Evolutionary conservation across 1,284 basidiomycete species (phyloP).

Genomic region (Cryptococcus neoformans): DNA sequence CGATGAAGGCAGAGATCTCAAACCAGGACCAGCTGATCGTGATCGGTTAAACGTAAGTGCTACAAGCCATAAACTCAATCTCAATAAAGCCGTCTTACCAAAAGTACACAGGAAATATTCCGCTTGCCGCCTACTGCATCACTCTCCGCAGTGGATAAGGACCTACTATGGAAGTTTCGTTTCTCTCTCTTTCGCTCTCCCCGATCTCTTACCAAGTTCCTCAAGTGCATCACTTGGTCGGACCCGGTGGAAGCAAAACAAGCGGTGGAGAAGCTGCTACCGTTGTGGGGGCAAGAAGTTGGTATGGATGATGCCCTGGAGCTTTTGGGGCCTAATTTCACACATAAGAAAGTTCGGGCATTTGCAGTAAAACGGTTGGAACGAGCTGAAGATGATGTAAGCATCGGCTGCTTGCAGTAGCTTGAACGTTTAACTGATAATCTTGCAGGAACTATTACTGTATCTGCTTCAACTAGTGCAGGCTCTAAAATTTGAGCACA

Average conservation of each 20-base stretch:
- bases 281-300: slow-evolving; percentile 90
- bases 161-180: slow-evolving; percentile 96
- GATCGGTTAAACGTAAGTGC: slow-evolving; percentile 83
- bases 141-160: slow-evolving; percentile 88
- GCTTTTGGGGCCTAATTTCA: slow-evolving; percentile 83
- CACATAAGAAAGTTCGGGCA: slow-evolving; percentile 85
- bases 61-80: background rate
- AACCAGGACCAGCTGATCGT: slow-evolving; percentile 91
- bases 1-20: slow-evolving; percentile 90
- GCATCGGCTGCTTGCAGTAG: slow-evolving; percentile 14
- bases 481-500: slow-evolving; percentile 84
- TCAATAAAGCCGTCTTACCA: background rate
- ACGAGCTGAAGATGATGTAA: slow-evolving; percentile 89
- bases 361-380: slow-evolving; percentile 91
- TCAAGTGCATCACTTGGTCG: slow-evolving; percentile 97
- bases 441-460: slow-evolving; percentile 75
- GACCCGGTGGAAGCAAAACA: slow-evolving; percentile 86
- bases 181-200: slow-evolving; percentile 79
- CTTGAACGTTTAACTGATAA: no score
- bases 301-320: slow-evolving; percentile 96
- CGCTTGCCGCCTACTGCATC: slow-evolving; percentile 83
- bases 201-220: slow-evolving; percentile 90
- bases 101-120: slow-evolving; percentile 68
- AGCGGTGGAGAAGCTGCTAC: slow-evolving; percentile 91
- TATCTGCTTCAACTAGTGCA: slow-evolving; percentile 97